These are phyloP conservation scores for Periconia sp. DNA, from an alignment of 2,329 filamentous ascomycete genomes.

Conservation along the genomic window DNA sequence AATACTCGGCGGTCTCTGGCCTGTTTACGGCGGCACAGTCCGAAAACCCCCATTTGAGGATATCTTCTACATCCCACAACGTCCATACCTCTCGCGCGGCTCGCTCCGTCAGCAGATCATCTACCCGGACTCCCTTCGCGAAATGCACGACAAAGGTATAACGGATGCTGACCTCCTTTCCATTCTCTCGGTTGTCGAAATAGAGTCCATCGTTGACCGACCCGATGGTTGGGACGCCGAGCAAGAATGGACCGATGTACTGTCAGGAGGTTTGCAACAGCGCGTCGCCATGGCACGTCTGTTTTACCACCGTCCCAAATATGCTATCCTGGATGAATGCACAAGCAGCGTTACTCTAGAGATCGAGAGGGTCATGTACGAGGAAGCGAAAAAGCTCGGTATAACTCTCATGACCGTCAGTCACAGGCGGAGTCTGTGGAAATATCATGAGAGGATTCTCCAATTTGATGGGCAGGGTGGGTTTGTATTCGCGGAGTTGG, in stretches of 20 bases:
- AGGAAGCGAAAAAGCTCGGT: constrained; percentile 85
- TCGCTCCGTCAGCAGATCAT: constrained; percentile 96
- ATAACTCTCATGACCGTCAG: constrained; percentile 97
- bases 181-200: constrained; percentile 77
- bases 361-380: constrained; percentile 95
- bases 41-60: constrained; percentile 87
- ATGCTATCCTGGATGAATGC: constrained; percentile 96
- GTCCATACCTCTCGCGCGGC: constrained; percentile 88
- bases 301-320: constrained; percentile 90
- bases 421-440: constrained; percentile 89
- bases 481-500: constrained; percentile 85
- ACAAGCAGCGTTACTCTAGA: constrained; percentile 94
- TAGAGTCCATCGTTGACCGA: constrained; percentile 78
- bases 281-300: constrained; percentile 93
- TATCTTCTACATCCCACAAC: constrained; percentile 98
- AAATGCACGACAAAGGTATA: constrained; percentile 82
- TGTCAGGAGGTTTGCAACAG: constrained; percentile 91
- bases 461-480: constrained; percentile 96
- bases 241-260: constrained; percentile 93
- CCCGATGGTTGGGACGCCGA: constrained; percentile 89
- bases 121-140: constrained; percentile 85
- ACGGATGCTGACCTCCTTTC: constrained; percentile 78
- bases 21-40: constrained; percentile 92
- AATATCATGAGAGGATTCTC: constrained; percentile 90
- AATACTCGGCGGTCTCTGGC: constrained; percentile 94